These are phyloP conservation scores for Cicer pinnatifidum DNA, from an alignment of 306 rosid genomes.

Conservation along the genomic window DNA sequence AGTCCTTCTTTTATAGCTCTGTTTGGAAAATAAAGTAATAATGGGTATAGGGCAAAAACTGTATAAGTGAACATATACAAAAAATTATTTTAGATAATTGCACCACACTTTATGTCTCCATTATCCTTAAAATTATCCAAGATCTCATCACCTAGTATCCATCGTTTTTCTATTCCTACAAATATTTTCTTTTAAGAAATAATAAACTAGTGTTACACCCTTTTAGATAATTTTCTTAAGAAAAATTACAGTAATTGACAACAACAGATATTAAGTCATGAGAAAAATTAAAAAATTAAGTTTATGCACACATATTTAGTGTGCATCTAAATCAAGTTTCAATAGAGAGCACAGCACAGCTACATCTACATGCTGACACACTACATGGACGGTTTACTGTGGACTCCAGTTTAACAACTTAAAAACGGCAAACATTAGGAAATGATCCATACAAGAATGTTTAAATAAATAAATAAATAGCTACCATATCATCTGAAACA, in stretches of 20 bases:
- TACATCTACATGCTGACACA: constrained; percentile 1
- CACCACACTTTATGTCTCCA: neutral
- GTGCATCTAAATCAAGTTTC: constrained; percentile 19
- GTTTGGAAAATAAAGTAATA: constrained; percentile 15
- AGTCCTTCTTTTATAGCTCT: constrained; percentile 33
- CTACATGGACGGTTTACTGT: neutral
- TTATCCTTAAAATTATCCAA: neutral
- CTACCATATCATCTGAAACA: constrained; percentile 21
- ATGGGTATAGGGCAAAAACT: neutral
- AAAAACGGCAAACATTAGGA: constrained; percentile 25
- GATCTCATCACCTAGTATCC: constrained; percentile 7
- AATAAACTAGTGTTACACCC: too few species aligned
- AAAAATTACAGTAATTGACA: too few species aligned
- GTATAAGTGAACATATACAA: neutral
- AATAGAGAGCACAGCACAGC: constrained; percentile 14
- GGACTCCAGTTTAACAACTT: constrained; percentile 34
- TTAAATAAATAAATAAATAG: constrained; percentile 29
- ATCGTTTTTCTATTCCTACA: neutral
- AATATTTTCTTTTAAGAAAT: constrained; percentile 9
- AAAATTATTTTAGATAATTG: constrained; percentile 3
- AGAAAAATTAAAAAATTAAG: too few species aligned
- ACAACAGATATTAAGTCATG: too few species aligned
- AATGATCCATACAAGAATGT: constrained; percentile 27
- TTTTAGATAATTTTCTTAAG: too few species aligned
- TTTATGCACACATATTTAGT: constrained; percentile 1